Percentiles rank a stretch among this genome's conserved stretches.
Evolutionary conservation across 2,329 filamentous ascomycete genomes (phyloP).

Genomic region (Pestalotiopsis sp.): DNA sequence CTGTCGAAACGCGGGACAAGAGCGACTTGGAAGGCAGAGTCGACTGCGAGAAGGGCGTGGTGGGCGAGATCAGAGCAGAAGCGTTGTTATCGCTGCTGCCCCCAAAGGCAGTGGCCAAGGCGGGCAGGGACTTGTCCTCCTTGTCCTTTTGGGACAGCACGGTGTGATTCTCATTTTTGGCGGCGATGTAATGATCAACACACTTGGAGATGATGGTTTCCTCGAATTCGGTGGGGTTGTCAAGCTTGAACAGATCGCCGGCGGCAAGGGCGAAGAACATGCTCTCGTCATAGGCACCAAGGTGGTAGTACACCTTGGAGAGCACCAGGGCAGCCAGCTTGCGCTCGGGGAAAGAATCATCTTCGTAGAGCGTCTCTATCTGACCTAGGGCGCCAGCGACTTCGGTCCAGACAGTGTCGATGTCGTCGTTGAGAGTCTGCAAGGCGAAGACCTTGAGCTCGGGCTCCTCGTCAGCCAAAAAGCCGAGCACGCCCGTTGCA

Average conservation of each 20-base stretch:
- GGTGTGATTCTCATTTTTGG: slow-evolving; percentile 58
- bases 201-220: slow-evolving; percentile 99
- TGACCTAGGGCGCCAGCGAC: slow-evolving; percentile 89
- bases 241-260: slow-evolving; percentile 92
- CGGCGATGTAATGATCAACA: slow-evolving; percentile 93
- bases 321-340: slow-evolving; percentile 93
- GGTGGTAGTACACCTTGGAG: slow-evolving; percentile 97
- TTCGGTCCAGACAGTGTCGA: slow-evolving; percentile 97
- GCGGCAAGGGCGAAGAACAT: slow-evolving; percentile 97
- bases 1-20: slow-evolving; percentile 78
- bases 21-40: slow-evolving; percentile 92
- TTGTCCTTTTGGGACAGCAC: slow-evolving; percentile 39
- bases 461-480: slow-evolving; percentile 90
- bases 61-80: slow-evolving; percentile 78
- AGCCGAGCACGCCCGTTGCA: slow-evolving; percentile 91
- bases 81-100: slow-evolving; percentile 67
- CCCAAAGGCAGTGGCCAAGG: slow-evolving; percentile 80
- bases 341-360: slow-evolving; percentile 90
- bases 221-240: slow-evolving; percentile 91
- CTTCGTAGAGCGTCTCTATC: slow-evolving; percentile 97
- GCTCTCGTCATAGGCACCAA: slow-evolving; percentile 98
- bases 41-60: slow-evolving; percentile 93
- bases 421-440: slow-evolving; percentile 93
- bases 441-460: slow-evolving; percentile 95
- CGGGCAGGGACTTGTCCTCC: slow-evolving; percentile 55